Evolutionary conservation across 768 basidiomycete genomes (phyloP).

Genomic region (Amanita muscaria): DNA sequence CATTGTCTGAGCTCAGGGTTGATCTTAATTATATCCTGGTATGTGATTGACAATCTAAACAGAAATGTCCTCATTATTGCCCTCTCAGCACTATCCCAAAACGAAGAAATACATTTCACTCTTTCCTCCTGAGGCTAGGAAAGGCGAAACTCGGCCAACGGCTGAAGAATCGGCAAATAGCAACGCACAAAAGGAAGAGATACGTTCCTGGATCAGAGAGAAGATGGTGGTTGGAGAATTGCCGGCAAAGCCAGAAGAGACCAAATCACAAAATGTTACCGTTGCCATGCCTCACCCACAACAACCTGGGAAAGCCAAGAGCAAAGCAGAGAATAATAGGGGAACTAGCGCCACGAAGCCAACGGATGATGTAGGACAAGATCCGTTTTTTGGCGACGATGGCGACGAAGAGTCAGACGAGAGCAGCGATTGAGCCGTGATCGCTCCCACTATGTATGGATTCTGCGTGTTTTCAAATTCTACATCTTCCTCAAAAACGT

Average conservation of each 20-base stretch:
- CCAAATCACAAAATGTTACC: slow-evolving; percentile 16
- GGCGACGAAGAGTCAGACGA: slow-evolving; percentile 16
- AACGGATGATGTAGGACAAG: slow-evolving; percentile 19
- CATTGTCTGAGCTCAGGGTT: slow-evolving; percentile 57
- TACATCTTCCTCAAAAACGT: no score
- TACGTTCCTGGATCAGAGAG: slow-evolving; percentile 49
- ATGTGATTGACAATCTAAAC: slow-evolving; percentile 9
- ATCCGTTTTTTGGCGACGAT: slow-evolving; percentile 36
- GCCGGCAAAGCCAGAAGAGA: slow-evolving; percentile 48
- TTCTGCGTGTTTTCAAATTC: no score
- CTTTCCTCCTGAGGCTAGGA: slow-evolving; percentile 63
- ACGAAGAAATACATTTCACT: slow-evolving; percentile 83
- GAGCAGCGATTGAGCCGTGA: not conserved
- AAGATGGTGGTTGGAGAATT: slow-evolving; percentile 57
- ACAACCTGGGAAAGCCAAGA: not conserved
- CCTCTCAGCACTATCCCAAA: slow-evolving; percentile 72
- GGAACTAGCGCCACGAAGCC: slow-evolving; percentile 4
- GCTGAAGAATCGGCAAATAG: slow-evolving; percentile 27
- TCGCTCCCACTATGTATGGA: no score
- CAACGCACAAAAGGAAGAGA: slow-evolving; percentile 43
- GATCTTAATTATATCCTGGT: slow-evolving; percentile 90
- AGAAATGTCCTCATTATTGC: not conserved
- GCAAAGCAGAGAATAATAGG: slow-evolving; percentile 3
- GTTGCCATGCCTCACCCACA: not conserved
- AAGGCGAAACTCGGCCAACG: slow-evolving; percentile 22